These are phyloP conservation scores for Ophiostoma sp. DNA, from an alignment of 2,329 filamentous ascomycete species.

Conservation along the genomic window DNA sequence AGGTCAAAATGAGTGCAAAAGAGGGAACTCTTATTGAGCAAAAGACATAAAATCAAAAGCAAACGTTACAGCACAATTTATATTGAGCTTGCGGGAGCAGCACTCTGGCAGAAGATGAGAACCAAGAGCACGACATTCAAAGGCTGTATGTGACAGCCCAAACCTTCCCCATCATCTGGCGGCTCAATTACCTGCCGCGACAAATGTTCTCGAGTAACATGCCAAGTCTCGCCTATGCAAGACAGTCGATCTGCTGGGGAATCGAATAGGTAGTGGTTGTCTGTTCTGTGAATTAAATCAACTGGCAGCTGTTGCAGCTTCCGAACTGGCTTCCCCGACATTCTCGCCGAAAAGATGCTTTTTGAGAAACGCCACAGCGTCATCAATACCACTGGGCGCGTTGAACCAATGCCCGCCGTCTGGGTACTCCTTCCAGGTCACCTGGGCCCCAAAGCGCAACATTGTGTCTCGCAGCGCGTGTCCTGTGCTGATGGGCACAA, in stretches of 20 bases:
- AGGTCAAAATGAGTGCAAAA: not conserved
- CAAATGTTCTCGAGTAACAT: not conserved
- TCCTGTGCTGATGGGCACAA: conserved; percentile 43
- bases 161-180: not conserved
- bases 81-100: not conserved
- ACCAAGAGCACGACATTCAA: not conserved
- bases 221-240: conserved; percentile 17
- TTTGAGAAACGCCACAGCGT: conserved; percentile 32
- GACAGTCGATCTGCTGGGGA: not conserved
- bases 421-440: conserved; percentile 45
- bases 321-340: not conserved
- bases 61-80: conserved; percentile 4
- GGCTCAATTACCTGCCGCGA: not conserved
- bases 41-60: not conserved
- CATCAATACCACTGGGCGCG: conserved; percentile 46
- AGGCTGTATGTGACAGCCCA: not conserved
- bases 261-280: not conserved
- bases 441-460: conserved; percentile 39
- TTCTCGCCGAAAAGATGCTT: not conserved
- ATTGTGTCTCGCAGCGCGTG: conserved; percentile 40
- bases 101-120: not conserved
- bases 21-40: not conserved
- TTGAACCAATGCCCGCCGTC: conserved; percentile 49
- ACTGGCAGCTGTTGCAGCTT: not conserved
- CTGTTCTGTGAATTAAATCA: not conserved